Evolutionary conservation across 176 grass and related monocot genomes (phyloP).

Genomic region (Thinopyrum elongatum): DNA sequence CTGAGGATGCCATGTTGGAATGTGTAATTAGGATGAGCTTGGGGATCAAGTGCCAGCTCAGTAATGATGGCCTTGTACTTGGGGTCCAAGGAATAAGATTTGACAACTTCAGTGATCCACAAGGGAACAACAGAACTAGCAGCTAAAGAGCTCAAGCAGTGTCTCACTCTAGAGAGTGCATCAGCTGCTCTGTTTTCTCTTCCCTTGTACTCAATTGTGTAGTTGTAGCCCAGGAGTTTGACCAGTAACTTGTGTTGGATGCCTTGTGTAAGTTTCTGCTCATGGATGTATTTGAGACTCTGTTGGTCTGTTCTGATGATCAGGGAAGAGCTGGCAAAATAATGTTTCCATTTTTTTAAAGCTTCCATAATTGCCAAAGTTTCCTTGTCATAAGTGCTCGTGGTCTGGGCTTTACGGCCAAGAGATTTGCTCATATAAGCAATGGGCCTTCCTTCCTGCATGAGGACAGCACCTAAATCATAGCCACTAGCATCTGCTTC

Average conservation of each 20-base stretch:
- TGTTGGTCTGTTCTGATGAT: neutral
- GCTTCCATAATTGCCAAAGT: neutral
- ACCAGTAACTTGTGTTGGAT: neutral
- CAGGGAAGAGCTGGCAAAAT: neutral
- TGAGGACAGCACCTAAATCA: neutral
- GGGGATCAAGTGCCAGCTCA: neutral
- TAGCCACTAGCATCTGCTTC: neutral
- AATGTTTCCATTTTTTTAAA: constrained; percentile 3
- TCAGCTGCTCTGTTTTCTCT: neutral
- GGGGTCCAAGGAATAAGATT: neutral
- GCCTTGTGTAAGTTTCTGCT: neutral
- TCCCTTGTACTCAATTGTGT: neutral
- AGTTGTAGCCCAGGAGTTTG: neutral
- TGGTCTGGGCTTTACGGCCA: neutral
- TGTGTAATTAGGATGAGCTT: neutral
- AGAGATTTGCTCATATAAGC: neutral
- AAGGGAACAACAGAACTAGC: neutral
- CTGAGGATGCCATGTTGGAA: neutral
- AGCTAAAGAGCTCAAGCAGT: neutral
- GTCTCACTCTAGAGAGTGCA: neutral
- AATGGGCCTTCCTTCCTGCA: neutral
- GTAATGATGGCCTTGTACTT: neutral
- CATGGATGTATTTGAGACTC: neutral
- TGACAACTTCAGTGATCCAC: neutral
- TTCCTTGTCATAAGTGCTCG: neutral